These are phyloP conservation scores for Brachypodium distachyon DNA, from an alignment of 202 grass and related monocot genomes.

Conservation along the genomic window DNA sequence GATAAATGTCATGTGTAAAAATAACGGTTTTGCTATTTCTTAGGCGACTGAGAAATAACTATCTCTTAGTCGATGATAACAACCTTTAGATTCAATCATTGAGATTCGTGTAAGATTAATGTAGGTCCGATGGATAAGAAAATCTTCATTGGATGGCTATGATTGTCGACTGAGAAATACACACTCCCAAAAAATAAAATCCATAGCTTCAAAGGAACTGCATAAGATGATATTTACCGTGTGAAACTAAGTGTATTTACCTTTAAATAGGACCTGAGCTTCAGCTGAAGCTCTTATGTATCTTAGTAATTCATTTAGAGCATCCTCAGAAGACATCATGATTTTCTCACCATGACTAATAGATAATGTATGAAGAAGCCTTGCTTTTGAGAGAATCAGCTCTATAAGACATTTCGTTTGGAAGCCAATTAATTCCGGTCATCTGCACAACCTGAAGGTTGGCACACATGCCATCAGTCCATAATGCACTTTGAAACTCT, in stretches of 20 bases:
- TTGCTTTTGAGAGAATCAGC: slow-evolving; percentile 8
- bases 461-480: slow-evolving; percentile 24
- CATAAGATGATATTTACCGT: not conserved
- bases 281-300: slow-evolving; percentile 11
- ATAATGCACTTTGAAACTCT: slow-evolving; percentile 20
- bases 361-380: not conserved
- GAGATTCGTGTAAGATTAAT: too few relatives aligned
- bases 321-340: not conserved
- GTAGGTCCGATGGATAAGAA: too few relatives aligned
- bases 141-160: too few relatives aligned
- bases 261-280: slow-evolving; percentile 23
- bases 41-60: too few relatives aligned
- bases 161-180: too few relatives aligned
- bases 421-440: not conserved
- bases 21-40: too few relatives aligned
- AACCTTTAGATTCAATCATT: too few relatives aligned
- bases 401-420: slow-evolving; percentile 23
- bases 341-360: not conserved
- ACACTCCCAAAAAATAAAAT: too few relatives aligned
- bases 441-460: slow-evolving; percentile 21
- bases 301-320: not conserved
- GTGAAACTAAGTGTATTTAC: not conserved
- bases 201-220: not conserved
- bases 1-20: too few relatives aligned
- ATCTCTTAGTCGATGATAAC: too few relatives aligned